phyloP scores from a whole-genome alignment of 768 basidiomycete genomes.

The Termitomyces bulborhizus region DNA sequence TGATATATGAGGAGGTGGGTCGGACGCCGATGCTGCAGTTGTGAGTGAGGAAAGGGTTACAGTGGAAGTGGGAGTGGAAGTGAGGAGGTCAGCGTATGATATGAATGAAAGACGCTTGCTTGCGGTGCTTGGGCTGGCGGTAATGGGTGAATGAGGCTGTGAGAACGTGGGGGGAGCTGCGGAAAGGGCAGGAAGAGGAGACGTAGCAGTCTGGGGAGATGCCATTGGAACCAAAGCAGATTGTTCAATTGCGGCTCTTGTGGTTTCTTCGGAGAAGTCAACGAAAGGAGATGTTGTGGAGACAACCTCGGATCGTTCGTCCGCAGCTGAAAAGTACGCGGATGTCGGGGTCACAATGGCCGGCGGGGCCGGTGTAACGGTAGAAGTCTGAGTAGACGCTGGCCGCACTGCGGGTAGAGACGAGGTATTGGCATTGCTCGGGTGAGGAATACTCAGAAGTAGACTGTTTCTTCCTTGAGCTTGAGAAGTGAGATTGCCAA shows the following conservation, averaged over 20 bases:
- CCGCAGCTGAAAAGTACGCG: conserved; percentile 37
- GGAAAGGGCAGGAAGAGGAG: conserved; percentile 18
- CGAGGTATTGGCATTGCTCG: background rate
- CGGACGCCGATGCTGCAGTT: conserved; percentile 43
- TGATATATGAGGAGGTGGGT: conserved; percentile 73
- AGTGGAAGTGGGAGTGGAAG: conserved; percentile 67
- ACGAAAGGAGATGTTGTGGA: conserved; percentile 9
- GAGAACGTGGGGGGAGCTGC: conserved; percentile 11
- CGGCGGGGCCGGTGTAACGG: conserved; percentile 12
- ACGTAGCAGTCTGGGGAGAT: background rate
- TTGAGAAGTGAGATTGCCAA: conserved; percentile 15
- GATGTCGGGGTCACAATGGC: conserved; percentile 43
- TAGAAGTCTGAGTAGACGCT: conserved; percentile 7
- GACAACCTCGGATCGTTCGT: conserved; percentile 21
- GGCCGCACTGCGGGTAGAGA: background rate
- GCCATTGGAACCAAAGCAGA: background rate
- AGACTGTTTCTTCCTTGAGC: conserved; percentile 34
- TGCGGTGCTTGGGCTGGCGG: conserved; percentile 36
- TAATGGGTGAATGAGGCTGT: conserved; percentile 17
- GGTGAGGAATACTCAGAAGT: conserved; percentile 41
- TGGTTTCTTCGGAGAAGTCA: conserved; percentile 5
- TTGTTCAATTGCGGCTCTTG: conserved; percentile 1
- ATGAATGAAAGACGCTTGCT: conserved; percentile 82
- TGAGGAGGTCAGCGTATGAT: conserved; percentile 80
- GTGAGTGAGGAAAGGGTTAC: conserved; percentile 72